Base-by-base conservation (phyloP, 306 rosid species). In the Acacia confusa region DNA sequence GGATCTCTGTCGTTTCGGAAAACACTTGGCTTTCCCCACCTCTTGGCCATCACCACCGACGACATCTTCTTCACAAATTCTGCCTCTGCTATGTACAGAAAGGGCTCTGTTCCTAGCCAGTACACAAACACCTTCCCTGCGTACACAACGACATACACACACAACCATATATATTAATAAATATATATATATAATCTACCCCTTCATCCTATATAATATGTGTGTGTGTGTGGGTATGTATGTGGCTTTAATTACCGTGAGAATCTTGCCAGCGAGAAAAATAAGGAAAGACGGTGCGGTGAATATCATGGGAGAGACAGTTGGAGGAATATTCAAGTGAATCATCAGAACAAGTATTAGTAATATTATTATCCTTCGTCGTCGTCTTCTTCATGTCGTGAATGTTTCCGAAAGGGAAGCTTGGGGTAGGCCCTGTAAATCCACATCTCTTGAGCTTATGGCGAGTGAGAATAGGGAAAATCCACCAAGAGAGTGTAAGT, bases 371-470 rank as follows among this genome's bases (percentile, higher is more conserved):
- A 7, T 1, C 11, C 30, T 25, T 24, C 79, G 84, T 90, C 61
- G 87, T 67, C 28, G 10, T 68, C 30, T 68, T 68, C 72, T 68
- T 36, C 28, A 94, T 94, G 75, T 92, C 96, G 36, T 44, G 45
- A n/a, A 89, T 79, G 78, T 94, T 94, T 61, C 98, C 97, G 7
- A 94, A 79, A 1, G 98, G 98, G 67, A 94, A 94, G 66, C 79
- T 81, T 55, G 98, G 98, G 32, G 80, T 6, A 55, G 98, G 98
- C 6, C 98, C 98, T 66, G 81, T 58, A 67, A 94, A 86, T 4
- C 98, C 98, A 84, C 86, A 84, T 84, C 82, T 81, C 87, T 85
- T 87, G 12, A 94, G 87, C 70, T 94, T 89, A 10, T 50, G 50
- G 68, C 81, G 80, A 3, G 66, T 78, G 32, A 45, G 61, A 52